Evolutionary conservation across 2,329 filamentous ascomycete genomes (phyloP).

Genomic region (Calonectria fujianensis): DNA sequence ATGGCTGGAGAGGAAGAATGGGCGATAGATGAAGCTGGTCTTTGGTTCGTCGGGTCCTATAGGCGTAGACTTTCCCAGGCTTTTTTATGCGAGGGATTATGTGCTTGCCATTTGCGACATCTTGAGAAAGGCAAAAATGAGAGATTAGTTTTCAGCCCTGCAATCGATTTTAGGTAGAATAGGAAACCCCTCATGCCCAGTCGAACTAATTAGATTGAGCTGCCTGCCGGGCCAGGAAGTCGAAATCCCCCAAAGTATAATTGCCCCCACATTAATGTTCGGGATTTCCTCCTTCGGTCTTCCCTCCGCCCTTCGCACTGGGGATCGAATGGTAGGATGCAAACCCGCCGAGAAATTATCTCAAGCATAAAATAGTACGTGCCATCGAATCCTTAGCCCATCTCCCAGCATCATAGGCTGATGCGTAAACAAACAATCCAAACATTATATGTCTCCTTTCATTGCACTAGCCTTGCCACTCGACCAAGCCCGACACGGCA

Average conservation of each 20-base stretch:
- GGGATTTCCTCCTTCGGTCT: not conserved
- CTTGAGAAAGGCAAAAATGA: not conserved
- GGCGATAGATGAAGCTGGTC: not conserved
- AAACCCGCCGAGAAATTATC: not conserved
- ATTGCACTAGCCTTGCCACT: accelerated
- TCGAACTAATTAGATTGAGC: not conserved
- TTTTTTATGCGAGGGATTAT: not conserved
- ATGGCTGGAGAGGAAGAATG: not conserved
- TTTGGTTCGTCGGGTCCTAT: not conserved
- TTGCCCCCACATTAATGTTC: not conserved
- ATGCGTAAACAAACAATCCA: not conserved
- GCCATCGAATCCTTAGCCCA: not conserved
- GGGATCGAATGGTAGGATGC: not conserved
- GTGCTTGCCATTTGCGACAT: not conserved
- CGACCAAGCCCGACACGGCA: accelerated
- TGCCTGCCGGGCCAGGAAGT: not conserved
- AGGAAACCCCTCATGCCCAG: not conserved
- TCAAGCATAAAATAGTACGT: not conserved
- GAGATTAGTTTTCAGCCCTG: not conserved
- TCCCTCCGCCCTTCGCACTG: not conserved
- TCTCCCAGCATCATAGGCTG: not conserved
- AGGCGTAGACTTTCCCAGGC: not conserved
- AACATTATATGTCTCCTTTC: not conserved
- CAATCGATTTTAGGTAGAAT: not conserved
- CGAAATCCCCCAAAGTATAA: not conserved